phyloP scores from a whole-genome alignment of 2,329 filamentous ascomycete genomes.

The Fusarium euwallaceae region DNA sequence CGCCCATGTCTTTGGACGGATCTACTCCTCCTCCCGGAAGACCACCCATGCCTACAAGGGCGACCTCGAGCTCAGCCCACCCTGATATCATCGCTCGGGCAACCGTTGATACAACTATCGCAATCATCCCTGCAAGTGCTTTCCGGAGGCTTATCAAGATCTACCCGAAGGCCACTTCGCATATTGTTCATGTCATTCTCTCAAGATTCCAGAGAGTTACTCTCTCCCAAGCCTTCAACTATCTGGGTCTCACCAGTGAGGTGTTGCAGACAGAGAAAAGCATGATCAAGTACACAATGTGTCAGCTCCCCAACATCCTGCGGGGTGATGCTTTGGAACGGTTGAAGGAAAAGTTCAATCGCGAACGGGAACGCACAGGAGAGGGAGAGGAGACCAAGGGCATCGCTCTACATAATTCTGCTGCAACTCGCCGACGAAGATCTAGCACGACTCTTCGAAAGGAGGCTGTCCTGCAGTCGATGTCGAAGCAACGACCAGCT shows the following conservation, averaged over 20 bases:
- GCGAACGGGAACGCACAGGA: conserved; percentile 85
- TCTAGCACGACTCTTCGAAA: conserved; percentile 83
- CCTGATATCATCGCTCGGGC: conserved; percentile 97
- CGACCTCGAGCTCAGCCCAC: conserved; percentile 81
- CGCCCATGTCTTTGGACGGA: conserved; percentile 79
- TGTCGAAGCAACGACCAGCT: conserved; percentile 61
- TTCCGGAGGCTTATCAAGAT: conserved; percentile 93
- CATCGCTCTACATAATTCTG: conserved; percentile 91
- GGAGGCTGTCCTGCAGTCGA: conserved; percentile 81
- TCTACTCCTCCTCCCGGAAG: conserved; percentile 50
- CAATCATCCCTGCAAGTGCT: conserved; percentile 96
- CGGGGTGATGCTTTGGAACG: conserved; percentile 85
- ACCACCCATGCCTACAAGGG: conserved; percentile 58
- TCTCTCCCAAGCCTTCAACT: conserved; percentile 92
- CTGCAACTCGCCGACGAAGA: conserved; percentile 73
- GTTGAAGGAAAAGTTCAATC: conserved; percentile 91
- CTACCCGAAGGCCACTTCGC: conserved; percentile 95
- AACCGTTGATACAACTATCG: conserved; percentile 96
- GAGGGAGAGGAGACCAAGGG: conserved; percentile 86
- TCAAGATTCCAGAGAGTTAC: conserved; percentile 96
- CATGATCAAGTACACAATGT: conserved; percentile 93
- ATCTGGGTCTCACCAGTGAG: conserved; percentile 91
- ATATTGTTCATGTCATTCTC: conserved; percentile 97
- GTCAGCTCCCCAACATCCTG: conserved; percentile 91
- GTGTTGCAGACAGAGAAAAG: conserved; percentile 92